phyloP scores from a whole-genome alignment of 2,329 filamentous ascomycete species.

The Cladosporium sphaerospermum region DNA sequence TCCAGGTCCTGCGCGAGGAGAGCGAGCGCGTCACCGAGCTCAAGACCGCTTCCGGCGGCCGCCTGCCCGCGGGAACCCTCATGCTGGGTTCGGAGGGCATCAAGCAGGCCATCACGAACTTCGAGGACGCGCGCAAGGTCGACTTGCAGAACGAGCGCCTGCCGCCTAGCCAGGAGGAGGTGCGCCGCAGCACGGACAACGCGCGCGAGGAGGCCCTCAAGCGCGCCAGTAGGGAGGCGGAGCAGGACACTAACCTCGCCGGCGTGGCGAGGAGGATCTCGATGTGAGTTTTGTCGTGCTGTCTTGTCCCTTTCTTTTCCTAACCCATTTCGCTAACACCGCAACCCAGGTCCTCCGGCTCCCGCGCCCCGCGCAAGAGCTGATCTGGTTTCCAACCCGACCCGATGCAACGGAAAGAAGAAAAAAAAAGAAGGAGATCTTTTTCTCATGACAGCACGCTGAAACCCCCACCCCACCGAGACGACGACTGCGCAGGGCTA shows the following conservation, averaged over 20 bases:
- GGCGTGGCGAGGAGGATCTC: slow-evolving; percentile 85
- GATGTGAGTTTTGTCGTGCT: slow-evolving; percentile 62
- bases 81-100: slow-evolving; percentile 98
- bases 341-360: slow-evolving; percentile 5
- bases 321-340: neutral
- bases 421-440: neutral
- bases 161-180: slow-evolving; percentile 88
- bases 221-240: slow-evolving; percentile 78
- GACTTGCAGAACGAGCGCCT: slow-evolving; percentile 94
- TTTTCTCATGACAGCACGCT: no score
- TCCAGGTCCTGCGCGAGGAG: slow-evolving; percentile 96
- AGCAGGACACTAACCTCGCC: slow-evolving; percentile 83
- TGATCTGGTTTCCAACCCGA: neutral
- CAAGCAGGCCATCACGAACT: slow-evolving; percentile 94
- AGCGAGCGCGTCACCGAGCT: slow-evolving; percentile 94
- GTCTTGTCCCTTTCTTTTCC: no score
- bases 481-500: no score
- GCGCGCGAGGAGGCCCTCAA: slow-evolving; percentile 77
- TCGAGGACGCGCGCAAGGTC: slow-evolving; percentile 94
- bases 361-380: slow-evolving; percentile 6
- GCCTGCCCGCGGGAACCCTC: slow-evolving; percentile 87
- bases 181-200: slow-evolving; percentile 73
- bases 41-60: slow-evolving; percentile 90
- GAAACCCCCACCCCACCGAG: no score
- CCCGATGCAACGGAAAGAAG: neutral